Evolutionary conservation across 2,329 filamentous ascomycete genomes (phyloP).

Genomic region (Lithohypha guttulata): DNA sequence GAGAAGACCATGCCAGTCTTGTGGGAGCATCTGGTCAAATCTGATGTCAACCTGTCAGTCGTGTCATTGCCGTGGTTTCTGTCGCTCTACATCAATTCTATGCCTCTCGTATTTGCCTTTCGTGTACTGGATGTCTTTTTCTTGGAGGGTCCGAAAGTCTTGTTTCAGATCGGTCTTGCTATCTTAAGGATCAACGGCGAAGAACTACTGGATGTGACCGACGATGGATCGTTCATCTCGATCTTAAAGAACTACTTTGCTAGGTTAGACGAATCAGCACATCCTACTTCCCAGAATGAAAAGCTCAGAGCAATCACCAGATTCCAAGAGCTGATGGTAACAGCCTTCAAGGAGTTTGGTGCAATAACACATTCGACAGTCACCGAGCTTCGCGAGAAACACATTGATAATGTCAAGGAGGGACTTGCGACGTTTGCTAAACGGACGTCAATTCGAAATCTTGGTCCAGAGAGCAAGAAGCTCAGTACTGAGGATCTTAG

Average conservation of each 20-base stretch:
- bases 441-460: constrained; percentile 86
- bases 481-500: constrained; percentile 76
- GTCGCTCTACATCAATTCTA: constrained; percentile 97
- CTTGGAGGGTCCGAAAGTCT: constrained; percentile 89
- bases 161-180: constrained; percentile 95
- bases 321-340: constrained; percentile 98
- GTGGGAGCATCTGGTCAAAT: constrained; percentile 96
- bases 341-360: constrained; percentile 96
- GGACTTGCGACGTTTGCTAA: constrained; percentile 98
- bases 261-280: constrained; percentile 84
- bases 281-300: constrained; percentile 88
- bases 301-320: constrained; percentile 88
- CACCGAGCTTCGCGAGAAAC: constrained; percentile 75
- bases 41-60: constrained; percentile 91
- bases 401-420: constrained; percentile 86
- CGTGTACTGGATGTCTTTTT: constrained; percentile 96
- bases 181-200: constrained; percentile 96
- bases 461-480: constrained; percentile 91
- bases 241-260: constrained; percentile 92
- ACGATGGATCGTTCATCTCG: constrained; percentile 94
- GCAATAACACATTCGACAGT: constrained; percentile 90
- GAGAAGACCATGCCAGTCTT: constrained; percentile 97
- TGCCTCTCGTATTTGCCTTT: constrained; percentile 96
- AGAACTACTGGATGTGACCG: constrained; percentile 80
- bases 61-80: constrained; percentile 97